These are phyloP conservation scores for Remersonia thermophila DNA, from an alignment of 2,329 filamentous ascomycete species.

Conservation along the genomic window DNA sequence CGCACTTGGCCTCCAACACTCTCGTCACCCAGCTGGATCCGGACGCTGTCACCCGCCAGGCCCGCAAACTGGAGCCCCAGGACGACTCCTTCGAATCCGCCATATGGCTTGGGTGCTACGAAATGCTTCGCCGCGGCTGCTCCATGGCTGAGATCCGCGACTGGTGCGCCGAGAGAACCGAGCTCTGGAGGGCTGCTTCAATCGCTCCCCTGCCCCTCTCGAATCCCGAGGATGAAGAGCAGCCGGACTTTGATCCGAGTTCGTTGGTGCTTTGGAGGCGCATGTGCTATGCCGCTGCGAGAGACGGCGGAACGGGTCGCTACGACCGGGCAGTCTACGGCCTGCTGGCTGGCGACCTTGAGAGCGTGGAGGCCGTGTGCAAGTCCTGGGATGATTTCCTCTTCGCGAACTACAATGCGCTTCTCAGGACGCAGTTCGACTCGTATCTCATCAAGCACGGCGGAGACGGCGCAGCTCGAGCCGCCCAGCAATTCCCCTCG, in stretches of 20 bases:
- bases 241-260: slow-evolving; percentile 29
- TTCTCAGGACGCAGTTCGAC: slow-evolving; percentile 70
- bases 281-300: slow-evolving; percentile 61
- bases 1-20: slow-evolving; percentile 45
- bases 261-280: slow-evolving; percentile 59
- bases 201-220: slow-evolving; percentile 61
- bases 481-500: slow-evolving; percentile 45
- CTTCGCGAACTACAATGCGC: slow-evolving; percentile 78
- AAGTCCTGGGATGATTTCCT: slow-evolving; percentile 75
- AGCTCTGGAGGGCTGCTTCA: slow-evolving; percentile 79
- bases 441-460: slow-evolving; percentile 48
- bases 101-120: slow-evolving; percentile 89
- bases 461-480: slow-evolving; percentile 39
- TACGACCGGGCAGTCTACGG: slow-evolving; percentile 88
- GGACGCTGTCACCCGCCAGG: slow-evolving; percentile 73
- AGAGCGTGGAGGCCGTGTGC: slow-evolving; percentile 65
- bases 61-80: slow-evolving; percentile 60
- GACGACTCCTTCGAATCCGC: slow-evolving; percentile 83
- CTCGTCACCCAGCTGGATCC: slow-evolving; percentile 82
- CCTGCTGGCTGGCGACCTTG: slow-evolving; percentile 72
- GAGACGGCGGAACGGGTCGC: slow-evolving; percentile 55
- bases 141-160: slow-evolving; percentile 61
- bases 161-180: slow-evolving; percentile 76
- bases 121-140: slow-evolving; percentile 78
- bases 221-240: slow-evolving; percentile 32